phyloP scores from a whole-genome alignment of 164 flowering plant genomes.

The Nymphaea thermarum region DNA sequence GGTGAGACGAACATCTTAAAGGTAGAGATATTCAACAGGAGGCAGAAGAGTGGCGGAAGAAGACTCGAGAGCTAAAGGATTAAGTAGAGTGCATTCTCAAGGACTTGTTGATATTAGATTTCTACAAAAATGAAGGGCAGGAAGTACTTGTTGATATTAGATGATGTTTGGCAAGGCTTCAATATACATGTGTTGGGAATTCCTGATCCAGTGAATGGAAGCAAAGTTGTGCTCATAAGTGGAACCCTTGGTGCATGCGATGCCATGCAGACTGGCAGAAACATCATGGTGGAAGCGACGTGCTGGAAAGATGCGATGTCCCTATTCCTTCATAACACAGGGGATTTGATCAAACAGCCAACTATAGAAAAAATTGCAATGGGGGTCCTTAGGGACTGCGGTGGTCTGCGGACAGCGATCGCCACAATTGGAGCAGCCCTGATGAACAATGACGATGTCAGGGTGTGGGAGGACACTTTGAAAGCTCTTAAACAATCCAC shows the following conservation, averaged over 20 bases:
- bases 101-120: too few relatives aligned
- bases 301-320: background rate
- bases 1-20: too few relatives aligned
- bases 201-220: background rate
- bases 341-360: background rate
- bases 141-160: too few relatives aligned
- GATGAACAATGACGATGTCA: background rate
- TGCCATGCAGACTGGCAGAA: background rate
- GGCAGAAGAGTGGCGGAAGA: too few relatives aligned
- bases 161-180: too few relatives aligned
- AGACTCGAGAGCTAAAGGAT: too few relatives aligned
- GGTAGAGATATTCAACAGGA: too few relatives aligned
- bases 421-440: background rate
- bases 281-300: conserved; percentile 1
- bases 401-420: conserved; percentile 8
- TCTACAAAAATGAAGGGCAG: too few relatives aligned
- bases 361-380: background rate
- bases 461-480: background rate
- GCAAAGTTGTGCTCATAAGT: conserved; percentile 4
- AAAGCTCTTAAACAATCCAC: background rate
- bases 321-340: background rate
- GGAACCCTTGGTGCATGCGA: background rate
- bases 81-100: too few relatives aligned
- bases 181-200: background rate
- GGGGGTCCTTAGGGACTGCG: background rate